Conservation (phyloP, 2,329 filamentous ascomycete genomes). For the Seiridium unicorne region DNA sequence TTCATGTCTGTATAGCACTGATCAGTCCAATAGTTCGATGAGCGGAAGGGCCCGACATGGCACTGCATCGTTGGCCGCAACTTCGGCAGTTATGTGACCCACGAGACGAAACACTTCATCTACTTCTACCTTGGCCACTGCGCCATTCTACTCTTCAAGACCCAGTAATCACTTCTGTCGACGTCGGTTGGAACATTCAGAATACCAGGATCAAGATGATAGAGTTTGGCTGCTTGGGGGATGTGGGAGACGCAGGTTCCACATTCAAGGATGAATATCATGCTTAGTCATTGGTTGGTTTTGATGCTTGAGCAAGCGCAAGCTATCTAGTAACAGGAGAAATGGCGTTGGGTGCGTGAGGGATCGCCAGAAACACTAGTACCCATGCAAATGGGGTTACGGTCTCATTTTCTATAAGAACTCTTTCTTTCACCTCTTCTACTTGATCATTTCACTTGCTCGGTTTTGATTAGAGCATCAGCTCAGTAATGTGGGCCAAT, state of each 20-base stretch:
- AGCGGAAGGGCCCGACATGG: constrained; percentile 96
- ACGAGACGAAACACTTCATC: constrained; percentile 99
- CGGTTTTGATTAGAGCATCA: too few species aligned
- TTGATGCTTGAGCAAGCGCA: too few species aligned
- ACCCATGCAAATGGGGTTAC: too few species aligned
- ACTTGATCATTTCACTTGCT: too few species aligned
- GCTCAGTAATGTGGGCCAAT: too few species aligned
- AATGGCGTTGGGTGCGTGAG: too few species aligned
- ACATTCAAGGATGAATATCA: neutral
- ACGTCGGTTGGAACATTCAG: neutral
- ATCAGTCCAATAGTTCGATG: constrained; percentile 71
- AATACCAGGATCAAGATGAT: neutral
- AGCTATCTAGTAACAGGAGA: too few species aligned
- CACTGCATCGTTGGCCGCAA: constrained; percentile 98
- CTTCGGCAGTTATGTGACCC: constrained; percentile 98
- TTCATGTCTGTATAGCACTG: neutral
- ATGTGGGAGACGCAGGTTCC: neutral
- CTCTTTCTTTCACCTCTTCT: too few species aligned
- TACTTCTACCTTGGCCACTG: constrained; percentile 99
- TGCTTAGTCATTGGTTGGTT: too few species aligned
- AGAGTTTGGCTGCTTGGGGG: neutral
- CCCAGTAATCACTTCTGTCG: constrained; percentile 63
- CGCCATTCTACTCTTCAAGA: constrained; percentile 98
- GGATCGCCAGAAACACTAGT: too few species aligned
- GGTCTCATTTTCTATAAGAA: too few species aligned